A percentile compares a stretch with the other conserved stretches of the same genome.
Evolutionary conservation across 2,329 filamentous ascomycete species (phyloP).

Genomic region (Shiraia bambusicola): DNA sequence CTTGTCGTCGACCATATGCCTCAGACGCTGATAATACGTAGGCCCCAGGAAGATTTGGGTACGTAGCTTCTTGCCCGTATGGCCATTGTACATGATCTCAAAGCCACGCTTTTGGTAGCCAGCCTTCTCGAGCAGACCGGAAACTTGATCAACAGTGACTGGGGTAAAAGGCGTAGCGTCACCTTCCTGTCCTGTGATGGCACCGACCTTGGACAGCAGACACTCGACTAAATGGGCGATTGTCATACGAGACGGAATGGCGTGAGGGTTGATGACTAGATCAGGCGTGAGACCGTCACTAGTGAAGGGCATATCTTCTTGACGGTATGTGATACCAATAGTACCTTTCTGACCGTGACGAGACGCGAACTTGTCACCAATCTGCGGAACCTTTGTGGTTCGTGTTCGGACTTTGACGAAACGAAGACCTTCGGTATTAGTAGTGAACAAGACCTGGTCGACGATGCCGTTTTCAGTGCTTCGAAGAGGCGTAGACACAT

Average conservation of each 20-base stretch:
- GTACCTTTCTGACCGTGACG: slow-evolving; percentile 99
- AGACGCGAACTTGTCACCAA: slow-evolving; percentile 98
- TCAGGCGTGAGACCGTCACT: slow-evolving; percentile 89
- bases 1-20: slow-evolving; percentile 99
- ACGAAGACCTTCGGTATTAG: slow-evolving; percentile 88
- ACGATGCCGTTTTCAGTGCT: slow-evolving; percentile 97
- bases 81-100: slow-evolving; percentile 98
- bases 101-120: slow-evolving; percentile 97
- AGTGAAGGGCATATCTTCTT: slow-evolving; percentile 99
- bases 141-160: slow-evolving; percentile 93
- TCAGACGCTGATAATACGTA: slow-evolving; percentile 96
- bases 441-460: slow-evolving; percentile 89
- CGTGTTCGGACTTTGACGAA: slow-evolving; percentile 97
- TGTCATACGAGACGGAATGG: slow-evolving; percentile 99
- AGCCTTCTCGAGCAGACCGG: slow-evolving; percentile 78
- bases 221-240: slow-evolving; percentile 99
- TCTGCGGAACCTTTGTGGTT: slow-evolving; percentile 97
- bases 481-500: slow-evolving; percentile 90
- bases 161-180: slow-evolving; percentile 98
- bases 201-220: slow-evolving; percentile 92
- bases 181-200: slow-evolving; percentile 90
- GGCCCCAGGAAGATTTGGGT: slow-evolving; percentile 96
- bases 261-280: slow-evolving; percentile 98
- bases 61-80: slow-evolving; percentile 90
- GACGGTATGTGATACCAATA: slow-evolving; percentile 95